Evolutionary conservation across 352 stramenopile genomes (phyloP).

Genomic region (Phytophthora cryptogea): DNA sequence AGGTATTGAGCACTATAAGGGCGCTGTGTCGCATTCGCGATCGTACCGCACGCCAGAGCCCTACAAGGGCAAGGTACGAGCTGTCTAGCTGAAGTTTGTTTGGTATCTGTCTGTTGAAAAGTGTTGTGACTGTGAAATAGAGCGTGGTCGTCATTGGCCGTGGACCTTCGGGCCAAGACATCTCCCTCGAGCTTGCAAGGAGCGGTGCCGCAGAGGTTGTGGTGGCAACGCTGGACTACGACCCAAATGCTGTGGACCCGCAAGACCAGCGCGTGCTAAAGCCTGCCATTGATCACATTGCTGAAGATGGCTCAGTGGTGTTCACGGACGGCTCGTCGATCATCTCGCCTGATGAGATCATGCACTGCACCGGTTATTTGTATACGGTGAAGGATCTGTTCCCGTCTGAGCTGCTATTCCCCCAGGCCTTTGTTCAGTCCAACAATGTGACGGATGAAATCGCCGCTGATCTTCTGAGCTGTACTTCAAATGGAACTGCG

Average conservation of each 20-base stretch:
- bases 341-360: conserved; percentile 65
- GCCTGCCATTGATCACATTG: conserved; percentile 55
- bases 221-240: conserved; percentile 57
- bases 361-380: conserved; percentile 79
- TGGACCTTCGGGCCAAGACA: conserved; percentile 77
- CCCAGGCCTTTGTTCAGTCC: conserved; percentile 25
- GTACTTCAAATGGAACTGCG: conserved; percentile 32
- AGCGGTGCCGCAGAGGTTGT: conserved; percentile 53
- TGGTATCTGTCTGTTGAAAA: not conserved
- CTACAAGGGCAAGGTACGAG: conserved; percentile 48
- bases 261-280: conserved; percentile 58
- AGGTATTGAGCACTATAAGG: conserved; percentile 57
- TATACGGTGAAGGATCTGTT: conserved; percentile 66
- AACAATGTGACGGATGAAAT: conserved; percentile 29
- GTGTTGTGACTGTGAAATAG: conserved; percentile 19
- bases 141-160: conserved; percentile 67
- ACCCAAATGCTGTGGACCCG: conserved; percentile 23
- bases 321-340: conserved; percentile 65
- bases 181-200: conserved; percentile 69
- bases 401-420: conserved; percentile 55
- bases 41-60: conserved; percentile 52
- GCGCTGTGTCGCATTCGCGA: conserved; percentile 53
- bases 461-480: conserved; percentile 38
- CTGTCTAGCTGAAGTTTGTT: not conserved
- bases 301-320: conserved; percentile 50